A percentile compares a stretch with the other conserved stretches of the same genome.
Evolutionary conservation across 148 eudicot species (phyloP).

Genomic region (Cornus florida): DNA sequence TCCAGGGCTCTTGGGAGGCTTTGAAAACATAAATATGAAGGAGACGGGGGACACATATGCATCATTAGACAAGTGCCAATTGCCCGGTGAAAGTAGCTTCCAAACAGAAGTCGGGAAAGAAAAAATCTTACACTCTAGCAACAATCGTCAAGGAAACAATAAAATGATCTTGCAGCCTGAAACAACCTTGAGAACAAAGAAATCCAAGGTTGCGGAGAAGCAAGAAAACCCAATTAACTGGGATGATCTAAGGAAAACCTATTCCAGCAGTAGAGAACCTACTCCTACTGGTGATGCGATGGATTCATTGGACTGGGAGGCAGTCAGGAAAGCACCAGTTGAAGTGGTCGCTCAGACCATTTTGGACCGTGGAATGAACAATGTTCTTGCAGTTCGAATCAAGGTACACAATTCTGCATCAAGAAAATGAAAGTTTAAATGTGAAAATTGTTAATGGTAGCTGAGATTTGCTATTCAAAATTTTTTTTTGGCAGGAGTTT

Average conservation of each 20-base stretch:
- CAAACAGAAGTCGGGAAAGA: conserved; percentile 4
- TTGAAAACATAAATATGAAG: too few relatives aligned
- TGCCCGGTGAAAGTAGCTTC: background rate
- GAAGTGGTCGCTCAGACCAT: conserved; percentile 43
- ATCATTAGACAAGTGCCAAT: conserved; percentile 10
- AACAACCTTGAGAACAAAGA: background rate
- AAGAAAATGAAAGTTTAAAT: conserved; percentile 1
- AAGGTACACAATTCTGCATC: conserved; percentile 38
- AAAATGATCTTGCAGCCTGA: conserved; percentile 3
- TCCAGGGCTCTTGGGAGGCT: too few relatives aligned
- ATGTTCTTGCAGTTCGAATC: conserved; percentile 50
- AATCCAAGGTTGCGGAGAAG: conserved; percentile 14
- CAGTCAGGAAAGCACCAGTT: conserved; percentile 44
- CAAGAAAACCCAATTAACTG: conserved; percentile 22
- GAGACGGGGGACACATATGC: background rate
- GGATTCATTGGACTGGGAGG: conserved; percentile 78
- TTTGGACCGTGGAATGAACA: conserved; percentile 50
- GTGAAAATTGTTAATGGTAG: background rate
- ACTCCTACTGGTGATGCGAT: conserved; percentile 14
- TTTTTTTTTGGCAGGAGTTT: conserved; percentile 41
- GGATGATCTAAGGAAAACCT: conserved; percentile 35
- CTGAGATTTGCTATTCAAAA: background rate
- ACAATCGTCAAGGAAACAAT: background rate
- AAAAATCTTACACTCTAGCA: background rate
- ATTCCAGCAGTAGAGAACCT: conserved; percentile 14